Base-by-base conservation (phyloP, 805 yeast genomes). In the Saccharomyces mikatae region DNA sequence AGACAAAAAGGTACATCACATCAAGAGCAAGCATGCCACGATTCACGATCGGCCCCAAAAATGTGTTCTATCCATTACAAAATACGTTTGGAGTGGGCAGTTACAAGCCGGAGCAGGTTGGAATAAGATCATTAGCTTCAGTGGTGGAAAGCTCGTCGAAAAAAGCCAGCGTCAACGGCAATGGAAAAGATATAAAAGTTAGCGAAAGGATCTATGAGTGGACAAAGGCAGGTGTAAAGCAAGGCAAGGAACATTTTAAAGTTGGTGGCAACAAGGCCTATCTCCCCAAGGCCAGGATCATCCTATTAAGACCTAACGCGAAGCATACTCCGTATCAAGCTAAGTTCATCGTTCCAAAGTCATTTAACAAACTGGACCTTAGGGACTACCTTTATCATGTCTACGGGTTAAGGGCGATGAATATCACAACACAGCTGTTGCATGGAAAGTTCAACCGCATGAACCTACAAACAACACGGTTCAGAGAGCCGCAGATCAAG, bases 251-350 rank as follows among this genome's bases (percentile, higher is more conserved):
- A 2, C 96, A 90, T 75, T 92, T 89, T 79, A 76, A 76, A 46
- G 81, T 87, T 6, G 99, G 99, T 63, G 84, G 81, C 5, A 82
- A 79, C 60, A 76, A 86, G 58, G 76, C 87, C 9, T 91, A 82
- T 68, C 87, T 92, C 70, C 99, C 99, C 31, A 82, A 83, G 58
- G 96, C 95, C 0, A 77, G 92, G 58, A 76, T 92, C 41, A 81
- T 87, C 51, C 75, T 92, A 31, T 73, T 94, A 58, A 80, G 96
- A 67, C 96, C 97, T 47, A 87, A 87, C 65, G 97, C 98, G n/a
- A 88, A 88, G 66, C 96, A 89, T 72, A 87, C 97, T 0, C 99
- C 99, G 49, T 91, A 87, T 73, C 97, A 90, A 72, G 98, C 98
- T 50, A 90, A 89, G 70, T 94, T 94, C 72, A 82, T 88, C 59